Conservation (phyloP, 2,329 filamentous ascomycete genomes). For the Monosporascus sp. region DNA sequence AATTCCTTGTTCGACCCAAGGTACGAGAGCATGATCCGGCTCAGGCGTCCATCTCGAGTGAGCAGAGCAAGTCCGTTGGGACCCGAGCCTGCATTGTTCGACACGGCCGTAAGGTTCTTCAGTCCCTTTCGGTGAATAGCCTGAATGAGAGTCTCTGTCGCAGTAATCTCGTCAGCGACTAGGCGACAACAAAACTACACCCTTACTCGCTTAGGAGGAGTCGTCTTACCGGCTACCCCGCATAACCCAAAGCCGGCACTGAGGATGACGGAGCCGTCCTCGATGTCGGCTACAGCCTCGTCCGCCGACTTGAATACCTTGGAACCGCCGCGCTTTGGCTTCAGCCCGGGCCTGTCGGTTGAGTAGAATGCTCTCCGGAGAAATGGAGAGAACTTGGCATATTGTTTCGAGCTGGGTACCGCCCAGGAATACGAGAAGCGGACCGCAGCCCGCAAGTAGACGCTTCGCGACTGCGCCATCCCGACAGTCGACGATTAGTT, state of each 20-base stretch:
- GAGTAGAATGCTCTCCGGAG: conserved; percentile 16
- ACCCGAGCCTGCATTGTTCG: conserved; percentile 73
- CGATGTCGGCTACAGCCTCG: conserved; percentile 64
- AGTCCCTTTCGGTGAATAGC: conserved; percentile 57
- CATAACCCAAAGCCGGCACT: conserved; percentile 81
- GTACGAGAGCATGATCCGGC: conserved; percentile 68
- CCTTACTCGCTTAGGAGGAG: too few relatives aligned
- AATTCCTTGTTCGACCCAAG: conserved; percentile 73
- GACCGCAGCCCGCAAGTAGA: conserved; percentile 18
- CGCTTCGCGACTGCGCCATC: conserved; percentile 20
- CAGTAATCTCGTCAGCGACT: conserved; percentile 1
- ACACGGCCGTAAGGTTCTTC: conserved; percentile 66
- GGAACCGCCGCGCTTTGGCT: conserved; percentile 30
- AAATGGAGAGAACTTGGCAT: conserved; percentile 12
- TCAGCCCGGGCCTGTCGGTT: conserved; percentile 9
- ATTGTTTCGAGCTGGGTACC: conserved; percentile 13
- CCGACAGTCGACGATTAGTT: not conserved
- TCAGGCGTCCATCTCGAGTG: conserved; percentile 63
- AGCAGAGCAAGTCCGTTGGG: conserved; percentile 65
- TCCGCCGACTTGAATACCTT: conserved; percentile 54
- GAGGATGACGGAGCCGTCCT: conserved; percentile 65
- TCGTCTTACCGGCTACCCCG: conserved; percentile 58
- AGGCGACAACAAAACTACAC: not conserved
- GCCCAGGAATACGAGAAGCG: conserved; percentile 22
- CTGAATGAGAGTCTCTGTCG: conserved; percentile 63